A percentile compares a stretch with the other conserved stretches of the same genome.
These are phyloP conservation scores for Alternaria sp. DNA, from an alignment of 2,329 filamentous ascomycete genomes.

Conservation along the genomic window DNA sequence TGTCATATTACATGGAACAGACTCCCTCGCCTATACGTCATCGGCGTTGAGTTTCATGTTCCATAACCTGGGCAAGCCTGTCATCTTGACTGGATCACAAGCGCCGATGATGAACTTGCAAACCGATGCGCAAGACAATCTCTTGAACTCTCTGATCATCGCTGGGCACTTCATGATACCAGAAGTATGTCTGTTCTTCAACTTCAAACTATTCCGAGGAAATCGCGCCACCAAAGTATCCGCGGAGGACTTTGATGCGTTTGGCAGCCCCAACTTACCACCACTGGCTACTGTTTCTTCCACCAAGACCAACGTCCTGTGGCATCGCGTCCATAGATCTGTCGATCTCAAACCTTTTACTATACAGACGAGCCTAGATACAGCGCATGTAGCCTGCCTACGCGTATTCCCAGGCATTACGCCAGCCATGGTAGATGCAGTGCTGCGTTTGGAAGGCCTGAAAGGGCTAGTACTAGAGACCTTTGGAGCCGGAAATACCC, in stretches of 20 bases:
- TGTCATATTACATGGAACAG: slow-evolving; percentile 88
- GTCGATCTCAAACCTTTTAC: slow-evolving; percentile 77
- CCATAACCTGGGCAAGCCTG: slow-evolving; percentile 86
- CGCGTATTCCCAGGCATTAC: slow-evolving; percentile 92
- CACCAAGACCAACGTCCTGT: slow-evolving; percentile 80
- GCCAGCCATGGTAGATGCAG: slow-evolving; percentile 90
- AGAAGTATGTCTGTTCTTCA: slow-evolving; percentile 93
- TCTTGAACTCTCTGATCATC: slow-evolving; percentile 86
- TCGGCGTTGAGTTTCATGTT: slow-evolving; percentile 95
- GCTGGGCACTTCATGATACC: slow-evolving; percentile 93
- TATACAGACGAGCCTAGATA: slow-evolving; percentile 79
- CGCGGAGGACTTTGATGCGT: slow-evolving; percentile 84
- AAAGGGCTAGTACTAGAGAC: slow-evolving; percentile 87
- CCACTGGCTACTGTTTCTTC: slow-evolving; percentile 84
- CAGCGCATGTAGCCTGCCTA: slow-evolving; percentile 86
- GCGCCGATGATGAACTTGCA: slow-evolving; percentile 90
- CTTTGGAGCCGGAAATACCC: slow-evolving; percentile 91
- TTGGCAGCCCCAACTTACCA: slow-evolving; percentile 84
- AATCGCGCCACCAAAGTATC: slow-evolving; percentile 90
- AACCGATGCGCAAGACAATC: slow-evolving; percentile 89
- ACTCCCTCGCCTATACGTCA: slow-evolving; percentile 85
- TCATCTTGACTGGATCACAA: slow-evolving; percentile 75
- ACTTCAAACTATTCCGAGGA: slow-evolving; percentile 86
- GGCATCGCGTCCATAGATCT: slow-evolving; percentile 78
- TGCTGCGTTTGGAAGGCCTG: slow-evolving; percentile 77